Base-by-base conservation (phyloP, 768 basidiomycete species). In the Candolleomyces aberdarensis region DNA sequence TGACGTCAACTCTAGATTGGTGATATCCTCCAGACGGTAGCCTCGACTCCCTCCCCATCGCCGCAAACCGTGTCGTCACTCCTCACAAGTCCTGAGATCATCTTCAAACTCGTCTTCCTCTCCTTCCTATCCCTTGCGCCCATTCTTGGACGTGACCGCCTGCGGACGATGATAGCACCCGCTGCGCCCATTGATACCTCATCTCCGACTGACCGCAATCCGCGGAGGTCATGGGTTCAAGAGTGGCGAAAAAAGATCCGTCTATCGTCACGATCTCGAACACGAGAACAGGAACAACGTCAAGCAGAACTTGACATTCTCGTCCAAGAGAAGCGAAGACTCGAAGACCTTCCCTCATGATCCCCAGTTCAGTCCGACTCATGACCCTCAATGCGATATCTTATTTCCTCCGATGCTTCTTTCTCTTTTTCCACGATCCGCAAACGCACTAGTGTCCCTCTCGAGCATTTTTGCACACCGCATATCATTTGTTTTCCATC, bases 41-140 rank as follows among this genome's bases (percentile, higher is more conserved):
- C 90, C 14, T 86, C 86, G 15, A 83, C 85, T 4, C 87, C 87
- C 10, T 85, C 87, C 1, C 83, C 88, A 6, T 82, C 85, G 17
- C 80, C 88, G 55, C 86, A 92, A 71, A 89, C 89, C 14, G 83
- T 98, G n/a, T 88, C 92, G 49, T 89, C 88, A 20, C 74, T 98
- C n/a, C 75, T 98, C 19, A 78, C 89, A 44, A 91, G 92, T 11
- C 95, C 94, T 2, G 82, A 85, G 57, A 88, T 96, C 67, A 82
- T 97, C 62, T 66, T 86, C 66, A 96, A 96, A 72, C 86, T 98
- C 62, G 82, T 88, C 22, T 83, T 92, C 64, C 77, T 98, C 9
- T 91, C 93, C 20, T 82, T 89, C 68, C 74, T 98, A 62, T 94
- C 93, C 48, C 82, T 96, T 11, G 88, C 94, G 14, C 95, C 95